Evolutionary conservation across 768 basidiomycete genomes (phyloP), one percentile per base, ranked within the genome.

Genomic region (Pilatotrama ljubarskyi): DNA sequence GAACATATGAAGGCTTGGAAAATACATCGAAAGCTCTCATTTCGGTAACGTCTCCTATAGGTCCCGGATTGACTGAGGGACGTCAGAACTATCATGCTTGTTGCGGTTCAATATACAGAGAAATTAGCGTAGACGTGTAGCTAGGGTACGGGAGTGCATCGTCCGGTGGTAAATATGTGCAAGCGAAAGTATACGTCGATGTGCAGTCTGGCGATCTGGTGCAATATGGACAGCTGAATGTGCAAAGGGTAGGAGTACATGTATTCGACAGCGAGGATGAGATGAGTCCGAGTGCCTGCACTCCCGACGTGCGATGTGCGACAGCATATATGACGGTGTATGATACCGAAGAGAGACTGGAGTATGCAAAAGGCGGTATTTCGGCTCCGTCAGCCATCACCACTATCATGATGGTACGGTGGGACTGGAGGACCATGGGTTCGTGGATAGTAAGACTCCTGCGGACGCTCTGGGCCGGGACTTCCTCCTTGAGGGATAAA

Each of bases 341-440:
- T 52, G 55, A 18, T 57, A 62, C 55, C 44, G 48, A 54, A 61
- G 55, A 61, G 54, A 53, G n/a, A 53, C 2, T 10, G 4, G 32
- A 61, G 41, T 15, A 15, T 14, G 14, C 43, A 32, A 50, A 36
- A 43, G 32, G 46, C 32, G 24, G 40, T 14, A 14, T 49, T 24
- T 40, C 3, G 38, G 43, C 54, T 17, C n/a, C 7, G 5, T 60
- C 43, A 53, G 43, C 51, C 53, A 11, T 38, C 38, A 1, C 55
- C 51, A 4, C 51, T 24, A 14, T 20, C 61, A 24, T 36, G 51
- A 36, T 50, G 25, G 36, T 51, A 49, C 7, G 40, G 44, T 18
- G 51, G 51, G 8, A 51, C 56, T 5, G 43, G 55, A 15, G 36
- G 25, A 17, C 51, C 56, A n/a, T 35, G 18, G 37, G 41, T 10